Percentiles rank a stretch among this genome's conserved stretches.
These are phyloP conservation scores for Paulownia fortunei DNA, from an alignment of 257 asterid species.

Conservation along the genomic window DNA sequence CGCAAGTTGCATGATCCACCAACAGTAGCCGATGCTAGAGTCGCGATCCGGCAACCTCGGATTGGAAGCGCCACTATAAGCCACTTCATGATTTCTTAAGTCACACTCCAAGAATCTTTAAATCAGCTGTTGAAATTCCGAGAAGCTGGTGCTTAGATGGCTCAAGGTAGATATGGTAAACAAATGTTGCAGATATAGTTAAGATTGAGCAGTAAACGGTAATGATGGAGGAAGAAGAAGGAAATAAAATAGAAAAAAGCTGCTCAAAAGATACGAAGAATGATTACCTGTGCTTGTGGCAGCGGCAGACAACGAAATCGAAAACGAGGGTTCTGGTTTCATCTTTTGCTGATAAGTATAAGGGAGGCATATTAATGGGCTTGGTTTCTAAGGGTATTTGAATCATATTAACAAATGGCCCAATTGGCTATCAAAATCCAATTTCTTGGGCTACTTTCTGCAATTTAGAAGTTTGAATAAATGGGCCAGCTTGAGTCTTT, in stretches of 20 bases:
- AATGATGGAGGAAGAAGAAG: not conserved
- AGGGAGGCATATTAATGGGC: slow-evolving; percentile 16
- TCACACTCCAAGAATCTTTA: not conserved
- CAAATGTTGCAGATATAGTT: slow-evolving; percentile 15
- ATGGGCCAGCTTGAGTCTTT: slow-evolving; percentile 19
- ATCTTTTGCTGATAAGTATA: not conserved
- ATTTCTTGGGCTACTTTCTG: not conserved
- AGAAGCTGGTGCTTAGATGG: not conserved
- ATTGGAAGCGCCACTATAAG: not conserved
- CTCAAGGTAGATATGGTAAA: slow-evolving; percentile 18
- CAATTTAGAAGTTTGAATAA: not conserved
- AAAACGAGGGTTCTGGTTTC: slow-evolving; percentile 24
- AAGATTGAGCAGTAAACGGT: not conserved
- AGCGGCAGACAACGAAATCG: slow-evolving; percentile 12
- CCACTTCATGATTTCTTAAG: not conserved
- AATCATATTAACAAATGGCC: slow-evolving; percentile 9
- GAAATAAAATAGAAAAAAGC: slow-evolving; percentile 8
- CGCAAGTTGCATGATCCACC: not conserved
- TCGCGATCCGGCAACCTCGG: not conserved
- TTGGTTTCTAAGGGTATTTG: not conserved
- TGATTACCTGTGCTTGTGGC: slow-evolving; percentile 25
- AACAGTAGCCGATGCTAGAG: not conserved
- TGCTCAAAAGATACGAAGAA: not conserved
- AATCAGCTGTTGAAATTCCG: not conserved
- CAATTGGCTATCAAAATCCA: not conserved